A percentile compares a stretch with the other conserved stretches of the same genome.
These are phyloP conservation scores for Trematosphaeria pertusa DNA, from an alignment of 2,329 filamentous ascomycete genomes.

Conservation along the genomic window DNA sequence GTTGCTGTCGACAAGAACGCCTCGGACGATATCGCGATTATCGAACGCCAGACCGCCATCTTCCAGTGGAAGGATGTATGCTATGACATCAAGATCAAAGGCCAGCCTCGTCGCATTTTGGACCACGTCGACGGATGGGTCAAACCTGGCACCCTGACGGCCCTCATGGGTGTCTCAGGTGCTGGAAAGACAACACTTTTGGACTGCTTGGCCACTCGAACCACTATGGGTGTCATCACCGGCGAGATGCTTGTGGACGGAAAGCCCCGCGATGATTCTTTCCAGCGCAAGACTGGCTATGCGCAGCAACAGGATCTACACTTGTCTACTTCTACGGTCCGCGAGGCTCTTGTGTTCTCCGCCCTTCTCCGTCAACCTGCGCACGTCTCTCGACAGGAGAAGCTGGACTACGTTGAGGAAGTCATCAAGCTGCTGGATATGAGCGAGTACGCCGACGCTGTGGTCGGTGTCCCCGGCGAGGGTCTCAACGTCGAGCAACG, in stretches of 20 bases:
- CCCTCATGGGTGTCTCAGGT: constrained; percentile 88
- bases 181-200: constrained; percentile 94
- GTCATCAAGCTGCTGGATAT: constrained; percentile 92
- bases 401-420: constrained; percentile 86
- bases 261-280: constrained; percentile 74
- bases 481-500: constrained; percentile 72
- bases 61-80: constrained; percentile 89
- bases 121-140: constrained; percentile 93
- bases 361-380: constrained; percentile 84
- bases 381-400: constrained; percentile 74
- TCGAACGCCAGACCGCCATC: constrained; percentile 72
- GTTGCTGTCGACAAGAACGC: constrained; percentile 46
- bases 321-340: constrained; percentile 81
- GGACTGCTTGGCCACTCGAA: constrained; percentile 83
- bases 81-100: constrained; percentile 82
- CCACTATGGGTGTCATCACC: constrained; percentile 85
- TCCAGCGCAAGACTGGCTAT: constrained; percentile 92
- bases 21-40: constrained; percentile 52
- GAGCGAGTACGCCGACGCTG: constrained; percentile 86
- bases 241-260: constrained; percentile 89
- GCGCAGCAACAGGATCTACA: constrained; percentile 94
- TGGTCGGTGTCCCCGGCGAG: constrained; percentile 89
- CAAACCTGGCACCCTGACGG: constrained; percentile 84
- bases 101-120: constrained; percentile 75
- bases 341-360: constrained; percentile 86